Evolutionary conservation across 2,329 filamentous ascomycete genomes (phyloP).

Genomic region (Bipolaris sorokiniana): DNA sequence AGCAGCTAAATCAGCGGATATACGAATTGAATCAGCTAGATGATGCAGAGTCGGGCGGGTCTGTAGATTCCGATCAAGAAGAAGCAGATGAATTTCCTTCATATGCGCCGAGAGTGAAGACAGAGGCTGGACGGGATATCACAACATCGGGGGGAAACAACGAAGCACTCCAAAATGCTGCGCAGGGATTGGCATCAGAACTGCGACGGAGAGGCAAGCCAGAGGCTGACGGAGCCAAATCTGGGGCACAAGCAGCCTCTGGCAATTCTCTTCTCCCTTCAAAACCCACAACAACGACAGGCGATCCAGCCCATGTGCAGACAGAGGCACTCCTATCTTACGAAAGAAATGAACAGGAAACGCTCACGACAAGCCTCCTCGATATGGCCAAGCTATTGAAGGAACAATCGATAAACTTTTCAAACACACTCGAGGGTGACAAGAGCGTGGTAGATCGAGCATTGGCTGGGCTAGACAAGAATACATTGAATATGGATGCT

Average conservation of each 20-base stretch:
- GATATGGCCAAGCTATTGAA: slow-evolving; percentile 80
- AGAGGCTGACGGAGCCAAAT: slow-evolving; percentile 21
- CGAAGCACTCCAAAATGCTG: slow-evolving; percentile 42
- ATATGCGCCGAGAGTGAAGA: slow-evolving; percentile 50
- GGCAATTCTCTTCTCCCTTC: slow-evolving; percentile 52
- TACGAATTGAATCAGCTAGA: slow-evolving; percentile 70
- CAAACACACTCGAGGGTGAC: slow-evolving; percentile 72
- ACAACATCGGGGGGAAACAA: slow-evolving; percentile 36
- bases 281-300: slow-evolving; percentile 34
- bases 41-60: slow-evolving; percentile 43
- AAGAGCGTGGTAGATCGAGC: slow-evolving; percentile 75
- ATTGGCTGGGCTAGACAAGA: slow-evolving; percentile 76
- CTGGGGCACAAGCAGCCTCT: slow-evolving; percentile 33
- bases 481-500: slow-evolving; percentile 74
- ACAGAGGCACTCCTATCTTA: slow-evolving; percentile 75
- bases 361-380: slow-evolving; percentile 80
- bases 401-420: slow-evolving; percentile 73
- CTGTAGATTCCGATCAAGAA: slow-evolving; percentile 51
- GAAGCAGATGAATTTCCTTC: slow-evolving; percentile 50
- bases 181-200: slow-evolving; percentile 43
- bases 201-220: slow-evolving; percentile 41
- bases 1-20: slow-evolving; percentile 69
- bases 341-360: slow-evolving; percentile 82
- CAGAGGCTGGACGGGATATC: slow-evolving; percentile 44
- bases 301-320: slow-evolving; percentile 36